phyloP scores from a whole-genome alignment of 2,329 filamentous ascomycete species.

The Clonostachys rhizophaga region DNA sequence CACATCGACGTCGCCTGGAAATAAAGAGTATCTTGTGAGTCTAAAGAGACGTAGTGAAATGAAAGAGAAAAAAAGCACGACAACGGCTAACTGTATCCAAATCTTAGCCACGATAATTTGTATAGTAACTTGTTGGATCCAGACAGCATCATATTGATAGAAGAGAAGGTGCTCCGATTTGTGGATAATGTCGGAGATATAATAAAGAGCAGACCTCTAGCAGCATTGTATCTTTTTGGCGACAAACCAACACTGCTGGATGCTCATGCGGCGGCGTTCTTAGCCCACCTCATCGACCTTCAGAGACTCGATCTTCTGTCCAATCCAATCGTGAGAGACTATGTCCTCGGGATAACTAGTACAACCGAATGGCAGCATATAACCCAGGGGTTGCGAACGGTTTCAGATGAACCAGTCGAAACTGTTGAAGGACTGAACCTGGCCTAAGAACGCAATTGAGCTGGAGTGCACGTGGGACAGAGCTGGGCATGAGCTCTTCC shows the following conservation, averaged over 20 bases:
- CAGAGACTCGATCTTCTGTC: conserved; percentile 14
- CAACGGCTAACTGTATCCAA: not conserved
- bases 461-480: no score
- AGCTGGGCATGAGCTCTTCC: no score
- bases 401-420: conserved; percentile 12
- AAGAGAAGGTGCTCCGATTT: conserved; percentile 11
- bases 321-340: conserved; percentile 8
- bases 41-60: not conserved
- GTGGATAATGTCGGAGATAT: conserved; percentile 10
- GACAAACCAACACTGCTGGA: conserved; percentile 19
- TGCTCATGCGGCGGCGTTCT: conserved; percentile 13
- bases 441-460: no score
- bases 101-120: conserved; percentile 15
- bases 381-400: conserved; percentile 15
- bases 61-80: not conserved
- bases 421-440: conserved; percentile 7
- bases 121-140: conserved; percentile 13
- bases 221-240: conserved; percentile 16
- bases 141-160: conserved; percentile 13
- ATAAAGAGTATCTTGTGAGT: conserved; percentile 22
- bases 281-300: conserved; percentile 14
- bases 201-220: conserved; percentile 2
- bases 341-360: conserved; percentile 9
- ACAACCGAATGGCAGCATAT: conserved; percentile 16
- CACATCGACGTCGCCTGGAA: conserved; percentile 18